These are phyloP conservation scores for Fraxinus pennsylvanica DNA, from an alignment of 257 asterid species.

Conservation along the genomic window DNA sequence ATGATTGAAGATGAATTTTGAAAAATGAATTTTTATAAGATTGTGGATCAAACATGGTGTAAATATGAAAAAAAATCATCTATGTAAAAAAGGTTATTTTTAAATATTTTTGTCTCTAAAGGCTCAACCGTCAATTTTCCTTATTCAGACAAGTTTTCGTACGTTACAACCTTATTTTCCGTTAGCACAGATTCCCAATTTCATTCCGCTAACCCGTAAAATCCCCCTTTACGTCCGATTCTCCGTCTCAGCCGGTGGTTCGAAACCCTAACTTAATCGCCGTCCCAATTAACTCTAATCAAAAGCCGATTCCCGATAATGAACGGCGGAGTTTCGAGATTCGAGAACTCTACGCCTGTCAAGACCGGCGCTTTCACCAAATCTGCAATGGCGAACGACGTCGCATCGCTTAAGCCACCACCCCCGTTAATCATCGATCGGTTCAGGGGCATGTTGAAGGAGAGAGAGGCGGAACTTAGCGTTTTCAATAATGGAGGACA, in stretches of 20 bases:
- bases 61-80: no score
- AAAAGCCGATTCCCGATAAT: background rate
- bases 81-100: no score
- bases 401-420: conserved; percentile 43
- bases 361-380: conserved; percentile 25
- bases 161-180: background rate
- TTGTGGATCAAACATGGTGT: no score
- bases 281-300: background rate
- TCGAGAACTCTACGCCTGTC: conserved; percentile 48
- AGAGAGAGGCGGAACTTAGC: conserved; percentile 72
- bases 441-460: conserved; percentile 68
- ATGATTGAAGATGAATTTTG: no score
- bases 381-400: conserved; percentile 41
- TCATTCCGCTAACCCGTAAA: background rate
- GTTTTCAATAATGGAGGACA: conserved; percentile 46
- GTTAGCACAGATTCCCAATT: background rate
- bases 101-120: no score
- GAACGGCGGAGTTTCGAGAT: conserved; percentile 28
- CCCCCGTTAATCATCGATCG: conserved; percentile 62
- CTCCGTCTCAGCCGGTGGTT: background rate
- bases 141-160: no score
- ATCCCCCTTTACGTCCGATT: background rate
- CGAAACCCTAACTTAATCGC: background rate
- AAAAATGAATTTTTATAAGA: no score
- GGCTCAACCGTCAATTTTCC: no score